These are phyloP conservation scores for Aspergillus sergii DNA, from an alignment of 2,329 filamentous ascomycete species.

Conservation along the genomic window DNA sequence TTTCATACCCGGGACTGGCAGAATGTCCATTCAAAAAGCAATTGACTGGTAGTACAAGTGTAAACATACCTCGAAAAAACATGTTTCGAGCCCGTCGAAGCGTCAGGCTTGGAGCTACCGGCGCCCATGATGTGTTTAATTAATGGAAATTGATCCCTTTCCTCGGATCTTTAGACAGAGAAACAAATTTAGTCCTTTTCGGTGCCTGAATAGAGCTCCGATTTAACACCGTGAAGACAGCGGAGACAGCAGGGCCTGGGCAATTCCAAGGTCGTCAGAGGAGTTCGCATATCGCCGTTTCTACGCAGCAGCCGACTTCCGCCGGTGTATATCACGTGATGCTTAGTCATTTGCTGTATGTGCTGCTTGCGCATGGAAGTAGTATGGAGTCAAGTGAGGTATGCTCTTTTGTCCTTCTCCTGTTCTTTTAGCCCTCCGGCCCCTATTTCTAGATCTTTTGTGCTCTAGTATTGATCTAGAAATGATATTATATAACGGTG, in stretches of 20 bases:
- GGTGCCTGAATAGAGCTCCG: background rate
- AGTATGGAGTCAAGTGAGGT: background rate
- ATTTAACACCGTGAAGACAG: slow-evolving; percentile 6
- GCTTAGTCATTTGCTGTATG: slow-evolving; percentile 14
- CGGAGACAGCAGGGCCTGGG: slow-evolving; percentile 13
- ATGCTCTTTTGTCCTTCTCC: background rate
- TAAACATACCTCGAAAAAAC: slow-evolving; percentile 60
- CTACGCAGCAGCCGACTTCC: slow-evolving; percentile 22
- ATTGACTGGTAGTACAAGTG: background rate
- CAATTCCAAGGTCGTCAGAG: slow-evolving; percentile 20
- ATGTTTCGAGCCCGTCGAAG: slow-evolving; percentile 56
- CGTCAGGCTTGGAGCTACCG: slow-evolving; percentile 63
- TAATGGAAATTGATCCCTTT: background rate
- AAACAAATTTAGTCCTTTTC: background rate
- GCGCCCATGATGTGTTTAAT: slow-evolving; percentile 56
- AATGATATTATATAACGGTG: background rate
- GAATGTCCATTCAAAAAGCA: background rate
- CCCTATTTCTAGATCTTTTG: background rate
- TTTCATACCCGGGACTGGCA: background rate
- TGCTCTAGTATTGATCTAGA: background rate
- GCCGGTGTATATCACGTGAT: slow-evolving; percentile 25
- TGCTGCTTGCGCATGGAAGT: background rate
- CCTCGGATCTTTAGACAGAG: background rate
- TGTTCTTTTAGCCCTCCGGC: background rate
- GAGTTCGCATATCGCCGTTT: slow-evolving; percentile 21